phyloP scores from a whole-genome alignment of 2,329 filamentous ascomycete species.

The Drechslerella coelobrocha region DNA sequence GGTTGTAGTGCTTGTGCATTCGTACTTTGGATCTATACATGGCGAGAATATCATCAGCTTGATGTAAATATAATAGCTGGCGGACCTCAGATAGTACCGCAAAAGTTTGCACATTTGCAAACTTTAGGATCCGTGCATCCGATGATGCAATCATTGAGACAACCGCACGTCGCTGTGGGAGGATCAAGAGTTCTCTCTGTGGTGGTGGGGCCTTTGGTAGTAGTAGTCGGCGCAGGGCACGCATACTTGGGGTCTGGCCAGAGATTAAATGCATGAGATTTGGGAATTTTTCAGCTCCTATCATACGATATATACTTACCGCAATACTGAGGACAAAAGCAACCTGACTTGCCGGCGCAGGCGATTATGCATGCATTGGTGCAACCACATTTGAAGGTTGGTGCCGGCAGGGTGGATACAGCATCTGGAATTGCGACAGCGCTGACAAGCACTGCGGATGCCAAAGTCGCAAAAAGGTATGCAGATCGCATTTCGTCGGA shows the following conservation, averaged over 20 bases:
- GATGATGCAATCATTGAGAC: constrained; percentile 41
- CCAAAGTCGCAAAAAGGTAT: constrained; percentile 32
- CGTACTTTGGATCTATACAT: constrained; percentile 39
- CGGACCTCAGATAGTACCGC: constrained; percentile 20
- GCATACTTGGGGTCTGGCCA: constrained; percentile 26
- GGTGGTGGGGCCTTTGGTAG: no score
- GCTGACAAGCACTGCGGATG: constrained; percentile 32
- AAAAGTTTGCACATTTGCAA: constrained; percentile 31
- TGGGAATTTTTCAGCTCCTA: neutral
- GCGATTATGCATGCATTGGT: constrained; percentile 39
- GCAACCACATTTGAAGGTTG: constrained; percentile 36
- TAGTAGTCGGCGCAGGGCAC: constrained; percentile 19
- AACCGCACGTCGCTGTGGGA: constrained; percentile 35
- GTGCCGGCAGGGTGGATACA: constrained; percentile 18
- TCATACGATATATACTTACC: constrained; percentile 27
- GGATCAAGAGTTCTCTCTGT: constrained; percentile 15
- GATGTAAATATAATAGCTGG: neutral
- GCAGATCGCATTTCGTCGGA: constrained; percentile 32
- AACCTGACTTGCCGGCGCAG: constrained; percentile 25
- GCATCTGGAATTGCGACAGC: constrained; percentile 38
- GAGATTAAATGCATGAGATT: constrained; percentile 3
- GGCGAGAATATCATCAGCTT: neutral
- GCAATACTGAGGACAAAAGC: constrained; percentile 42
- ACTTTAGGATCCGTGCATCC: constrained; percentile 35
- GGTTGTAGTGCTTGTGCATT: constrained; percentile 9